Evolutionary conservation across 805 yeast species (phyloP).

Genomic region (Metschnikowia lochheadii): DNA sequence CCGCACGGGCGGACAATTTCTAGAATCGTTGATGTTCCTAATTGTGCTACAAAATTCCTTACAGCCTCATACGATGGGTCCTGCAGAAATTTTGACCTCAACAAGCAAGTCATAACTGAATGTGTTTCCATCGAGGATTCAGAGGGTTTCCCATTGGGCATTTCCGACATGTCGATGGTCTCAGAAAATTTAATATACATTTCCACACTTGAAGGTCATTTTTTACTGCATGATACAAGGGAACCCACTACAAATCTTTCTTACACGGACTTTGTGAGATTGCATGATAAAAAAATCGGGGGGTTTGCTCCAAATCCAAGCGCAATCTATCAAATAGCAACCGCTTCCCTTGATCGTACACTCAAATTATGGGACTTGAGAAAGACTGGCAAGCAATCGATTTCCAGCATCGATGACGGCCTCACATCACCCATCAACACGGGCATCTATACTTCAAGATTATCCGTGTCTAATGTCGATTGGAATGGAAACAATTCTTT

Average conservation of each 20-base stretch:
- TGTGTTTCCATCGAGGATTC: slow-evolving; percentile 43
- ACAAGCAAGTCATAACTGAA: slow-evolving; percentile 56
- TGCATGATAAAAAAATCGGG: slow-evolving; percentile 91
- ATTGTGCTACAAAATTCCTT: slow-evolving; percentile 50
- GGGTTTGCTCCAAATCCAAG: slow-evolving; percentile 79
- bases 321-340: slow-evolving; percentile 61
- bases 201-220: slow-evolving; percentile 77
- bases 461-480: slow-evolving; percentile 81
- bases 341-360: slow-evolving; percentile 86
- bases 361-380: slow-evolving; percentile 86
- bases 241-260: slow-evolving; percentile 28
- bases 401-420: slow-evolving; percentile 9
- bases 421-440: slow-evolving; percentile 43
- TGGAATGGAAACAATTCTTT: slow-evolving; percentile 68
- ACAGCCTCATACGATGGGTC: slow-evolving; percentile 89
- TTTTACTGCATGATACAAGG: slow-evolving; percentile 71
- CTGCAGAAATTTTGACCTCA: slow-evolving; percentile 66
- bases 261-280: slow-evolving; percentile 41
- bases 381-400: slow-evolving; percentile 27
- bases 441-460: slow-evolving; percentile 66
- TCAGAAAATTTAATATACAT: slow-evolving; percentile 54
- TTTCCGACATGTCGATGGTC: slow-evolving; percentile 68
- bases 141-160: slow-evolving; percentile 49
- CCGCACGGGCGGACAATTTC: slow-evolving; percentile 76
- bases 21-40: slow-evolving; percentile 51